These are phyloP conservation scores for Metschnikowia drakensbergensis DNA, from an alignment of 805 yeast genomes.

Conservation along the genomic window DNA sequence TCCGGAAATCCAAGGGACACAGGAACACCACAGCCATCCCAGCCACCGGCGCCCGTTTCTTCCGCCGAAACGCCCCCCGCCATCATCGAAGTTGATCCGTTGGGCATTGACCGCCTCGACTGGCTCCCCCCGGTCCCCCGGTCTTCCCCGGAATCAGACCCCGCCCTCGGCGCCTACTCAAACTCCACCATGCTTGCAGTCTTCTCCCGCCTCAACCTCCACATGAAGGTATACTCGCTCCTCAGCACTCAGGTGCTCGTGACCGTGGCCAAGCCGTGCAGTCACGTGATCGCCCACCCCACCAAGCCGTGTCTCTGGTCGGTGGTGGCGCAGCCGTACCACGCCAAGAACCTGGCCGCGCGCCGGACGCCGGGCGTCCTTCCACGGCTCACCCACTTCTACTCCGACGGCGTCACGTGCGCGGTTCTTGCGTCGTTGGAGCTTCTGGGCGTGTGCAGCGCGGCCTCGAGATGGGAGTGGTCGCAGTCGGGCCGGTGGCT, in stretches of 20 bases:
- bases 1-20: too few species aligned
- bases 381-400: conserved; percentile 25
- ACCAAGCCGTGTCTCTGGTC: conserved; percentile 29
- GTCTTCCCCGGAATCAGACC: neutral
- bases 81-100: conserved; percentile 27
- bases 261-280: conserved; percentile 32
- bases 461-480: conserved; percentile 25
- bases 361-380: conserved; percentile 3
- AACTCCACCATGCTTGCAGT: conserved; percentile 34
- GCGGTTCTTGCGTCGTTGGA: conserved; percentile 18
- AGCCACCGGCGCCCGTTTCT: too few species aligned
- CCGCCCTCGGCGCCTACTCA: conserved; percentile 24
- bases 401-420: conserved; percentile 33
- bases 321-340: conserved; percentile 25
- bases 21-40: too few species aligned
- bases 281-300: conserved; percentile 20
- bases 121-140: conserved; percentile 22
- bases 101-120: conserved; percentile 29
- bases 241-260: conserved; percentile 32
- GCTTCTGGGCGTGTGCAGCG: conserved; percentile 19
- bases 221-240: conserved; percentile 34
- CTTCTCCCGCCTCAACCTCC: conserved; percentile 25
- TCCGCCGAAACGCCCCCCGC: too few species aligned
- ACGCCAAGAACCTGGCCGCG: conserved; percentile 11
- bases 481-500: conserved; percentile 35